These are phyloP conservation scores for Podospora fimiseda DNA, from an alignment of 495 filamentous ascomycete genomes.

Conservation along the genomic window DNA sequence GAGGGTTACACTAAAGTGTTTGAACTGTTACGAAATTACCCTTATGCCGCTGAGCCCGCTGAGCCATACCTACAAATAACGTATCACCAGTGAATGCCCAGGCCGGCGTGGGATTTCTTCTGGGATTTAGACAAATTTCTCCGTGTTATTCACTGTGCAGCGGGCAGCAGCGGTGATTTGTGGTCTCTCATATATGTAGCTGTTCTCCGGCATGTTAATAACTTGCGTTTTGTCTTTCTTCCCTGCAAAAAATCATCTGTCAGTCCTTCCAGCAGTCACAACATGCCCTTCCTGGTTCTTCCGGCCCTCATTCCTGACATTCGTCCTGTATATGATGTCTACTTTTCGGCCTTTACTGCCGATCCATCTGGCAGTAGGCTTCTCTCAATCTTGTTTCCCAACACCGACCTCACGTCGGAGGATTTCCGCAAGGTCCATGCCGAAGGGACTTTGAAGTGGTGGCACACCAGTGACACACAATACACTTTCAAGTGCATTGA, in stretches of 20 bases:
- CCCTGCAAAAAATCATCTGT: not conserved
- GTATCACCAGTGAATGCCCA: not conserved
- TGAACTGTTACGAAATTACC: too few species aligned
- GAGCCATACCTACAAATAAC: too few species aligned
- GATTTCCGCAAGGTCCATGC: constrained; percentile 31
- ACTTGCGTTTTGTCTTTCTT: too few species aligned
- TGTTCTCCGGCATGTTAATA: too few species aligned
- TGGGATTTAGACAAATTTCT: too few species aligned
- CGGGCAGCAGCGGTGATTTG: too few species aligned
- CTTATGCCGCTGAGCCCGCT: too few species aligned
- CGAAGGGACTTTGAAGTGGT: constrained; percentile 27
- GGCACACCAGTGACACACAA: constrained; percentile 24
- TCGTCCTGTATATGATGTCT: constrained; percentile 33
- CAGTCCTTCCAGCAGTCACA: not conserved
- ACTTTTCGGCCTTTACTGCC: constrained; percentile 34
- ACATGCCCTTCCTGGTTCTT: constrained; percentile 32
- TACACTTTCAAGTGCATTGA: constrained; percentile 38
- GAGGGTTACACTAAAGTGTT: too few species aligned
- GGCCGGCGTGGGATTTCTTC: too few species aligned
- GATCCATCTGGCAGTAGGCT: constrained; percentile 20
- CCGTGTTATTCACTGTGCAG: too few species aligned
- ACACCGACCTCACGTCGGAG: constrained; percentile 19
- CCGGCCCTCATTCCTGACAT: constrained; percentile 39
- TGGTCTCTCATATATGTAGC: too few species aligned
- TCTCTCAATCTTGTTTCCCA: constrained; percentile 31